Evolutionary conservation across 202 grass and related monocot species (phyloP).

Genomic region (Miscanthus sacchariflorus): DNA sequence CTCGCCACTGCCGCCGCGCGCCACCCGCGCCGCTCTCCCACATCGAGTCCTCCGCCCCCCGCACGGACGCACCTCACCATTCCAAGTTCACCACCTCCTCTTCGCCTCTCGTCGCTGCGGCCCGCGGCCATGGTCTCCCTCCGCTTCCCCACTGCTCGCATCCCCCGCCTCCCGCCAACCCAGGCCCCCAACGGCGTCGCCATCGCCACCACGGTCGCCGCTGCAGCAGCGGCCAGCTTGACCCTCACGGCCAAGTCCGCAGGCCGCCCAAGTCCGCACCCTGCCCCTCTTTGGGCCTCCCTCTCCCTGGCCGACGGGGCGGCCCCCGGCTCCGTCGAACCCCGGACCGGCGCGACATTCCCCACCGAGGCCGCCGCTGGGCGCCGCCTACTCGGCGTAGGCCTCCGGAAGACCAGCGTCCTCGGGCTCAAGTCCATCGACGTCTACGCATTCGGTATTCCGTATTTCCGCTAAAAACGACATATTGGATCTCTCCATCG

Average conservation of each 20-base stretch:
- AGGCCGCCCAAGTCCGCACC: conserved; percentile 25
- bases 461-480: not conserved
- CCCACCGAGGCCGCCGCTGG: conserved; percentile 56
- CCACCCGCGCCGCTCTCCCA: conserved; percentile 6
- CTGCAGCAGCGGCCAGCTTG: conserved; percentile 41
- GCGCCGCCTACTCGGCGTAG: conserved; percentile 69
- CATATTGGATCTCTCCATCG: not conserved
- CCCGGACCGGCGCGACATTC: conserved; percentile 66
- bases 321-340: conserved; percentile 49
- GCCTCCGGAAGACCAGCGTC: conserved; percentile 70
- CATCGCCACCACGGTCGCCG: conserved; percentile 47
- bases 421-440: conserved; percentile 83
- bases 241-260: conserved; percentile 49
- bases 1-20: conserved; percentile 16
- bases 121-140: conserved; percentile 70
- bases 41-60: conserved; percentile 28
- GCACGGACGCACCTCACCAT: not conserved
- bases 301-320: conserved; percentile 62
- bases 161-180: conserved; percentile 39
- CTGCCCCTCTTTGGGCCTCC: conserved; percentile 63
- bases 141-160: conserved; percentile 49
- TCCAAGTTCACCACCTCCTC: not conserved
- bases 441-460: conserved; percentile 68
- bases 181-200: conserved; percentile 10
- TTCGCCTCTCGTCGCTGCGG: conserved; percentile 25